Percentiles rank a stretch among this genome's conserved stretches.
phyloP scores from a whole-genome alignment of 2,329 filamentous ascomycete species.

The Huntiella moniliformis region DNA sequence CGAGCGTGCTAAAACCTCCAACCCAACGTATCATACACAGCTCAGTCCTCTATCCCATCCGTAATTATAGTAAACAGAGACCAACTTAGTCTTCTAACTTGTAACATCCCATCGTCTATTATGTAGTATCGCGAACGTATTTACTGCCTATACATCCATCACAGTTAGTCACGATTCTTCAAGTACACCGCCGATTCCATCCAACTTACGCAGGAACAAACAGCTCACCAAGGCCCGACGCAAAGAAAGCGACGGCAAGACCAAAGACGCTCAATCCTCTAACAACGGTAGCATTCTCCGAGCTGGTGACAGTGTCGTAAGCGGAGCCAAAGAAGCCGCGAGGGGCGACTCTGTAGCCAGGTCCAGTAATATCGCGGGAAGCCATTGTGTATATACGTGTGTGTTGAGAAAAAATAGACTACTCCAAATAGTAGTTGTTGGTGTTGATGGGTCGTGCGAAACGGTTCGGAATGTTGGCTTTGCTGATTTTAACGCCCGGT shows the following conservation, averaged over 20 bases:
- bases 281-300: constrained; percentile 51
- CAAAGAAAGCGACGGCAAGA: constrained; percentile 45
- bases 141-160: constrained; percentile 1
- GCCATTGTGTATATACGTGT: constrained; percentile 4
- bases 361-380: constrained; percentile 10
- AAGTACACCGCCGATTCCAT: not conserved
- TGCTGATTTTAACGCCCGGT: too few species aligned
- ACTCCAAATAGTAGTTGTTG: not conserved
- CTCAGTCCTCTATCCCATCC: too few species aligned
- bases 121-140: not conserved
- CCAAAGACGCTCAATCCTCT: constrained; percentile 49
- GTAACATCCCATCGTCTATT: too few species aligned
- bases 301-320: constrained; percentile 43
- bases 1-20: too few species aligned
- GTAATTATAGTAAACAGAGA: too few species aligned
- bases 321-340: constrained; percentile 34
- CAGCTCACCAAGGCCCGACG: constrained; percentile 38
- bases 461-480: too few species aligned
- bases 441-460: not conserved
- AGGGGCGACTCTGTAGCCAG: constrained; percentile 11
- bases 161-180: not conserved
- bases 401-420: not conserved
- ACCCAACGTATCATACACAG: too few species aligned
- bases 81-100: too few species aligned
- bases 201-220: constrained; percentile 42